Evolutionary conservation across 768 basidiomycete species (phyloP).

Genomic region (Lactarius tabidus): DNA sequence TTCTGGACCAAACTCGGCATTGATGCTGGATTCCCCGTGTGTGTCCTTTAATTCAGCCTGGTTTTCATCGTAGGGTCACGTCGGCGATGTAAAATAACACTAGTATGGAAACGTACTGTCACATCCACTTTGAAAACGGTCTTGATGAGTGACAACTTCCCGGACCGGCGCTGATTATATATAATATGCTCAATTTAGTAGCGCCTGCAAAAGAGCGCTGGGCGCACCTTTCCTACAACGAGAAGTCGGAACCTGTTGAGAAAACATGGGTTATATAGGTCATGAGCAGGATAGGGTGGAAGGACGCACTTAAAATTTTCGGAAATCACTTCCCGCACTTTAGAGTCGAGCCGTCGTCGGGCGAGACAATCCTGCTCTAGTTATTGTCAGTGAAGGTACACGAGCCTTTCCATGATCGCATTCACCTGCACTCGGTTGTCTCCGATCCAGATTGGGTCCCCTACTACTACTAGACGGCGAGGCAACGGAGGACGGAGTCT

Average conservation of each 20-base stretch:
- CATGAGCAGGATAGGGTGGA: neutral
- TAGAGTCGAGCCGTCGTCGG: neutral
- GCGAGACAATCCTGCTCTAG: neutral
- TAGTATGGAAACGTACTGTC: neutral
- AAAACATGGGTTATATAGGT: neutral
- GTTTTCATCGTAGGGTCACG: too few species aligned
- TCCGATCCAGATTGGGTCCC: too few species aligned
- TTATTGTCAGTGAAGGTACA: too few species aligned
- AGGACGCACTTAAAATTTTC: neutral
- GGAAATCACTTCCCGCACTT: neutral
- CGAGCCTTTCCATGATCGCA: too few species aligned
- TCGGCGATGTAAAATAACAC: too few species aligned
- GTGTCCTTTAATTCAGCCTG: neutral
- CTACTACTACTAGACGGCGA: too few species aligned
- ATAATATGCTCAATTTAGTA: too few species aligned
- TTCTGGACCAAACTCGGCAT: neutral
- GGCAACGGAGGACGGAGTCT: too few species aligned
- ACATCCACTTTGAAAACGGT: too few species aligned
- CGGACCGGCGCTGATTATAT: neutral
- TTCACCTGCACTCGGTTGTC: too few species aligned
- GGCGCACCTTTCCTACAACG: slow-evolving; percentile 11
- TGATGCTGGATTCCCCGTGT: neutral
- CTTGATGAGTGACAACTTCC: slow-evolving; percentile 13
- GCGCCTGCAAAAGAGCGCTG: too few species aligned
- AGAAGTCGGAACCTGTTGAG: slow-evolving; percentile 16